Conservation (phyloP, 495 filamentous ascomycete species). For the Ramalina peruviana region DNA sequence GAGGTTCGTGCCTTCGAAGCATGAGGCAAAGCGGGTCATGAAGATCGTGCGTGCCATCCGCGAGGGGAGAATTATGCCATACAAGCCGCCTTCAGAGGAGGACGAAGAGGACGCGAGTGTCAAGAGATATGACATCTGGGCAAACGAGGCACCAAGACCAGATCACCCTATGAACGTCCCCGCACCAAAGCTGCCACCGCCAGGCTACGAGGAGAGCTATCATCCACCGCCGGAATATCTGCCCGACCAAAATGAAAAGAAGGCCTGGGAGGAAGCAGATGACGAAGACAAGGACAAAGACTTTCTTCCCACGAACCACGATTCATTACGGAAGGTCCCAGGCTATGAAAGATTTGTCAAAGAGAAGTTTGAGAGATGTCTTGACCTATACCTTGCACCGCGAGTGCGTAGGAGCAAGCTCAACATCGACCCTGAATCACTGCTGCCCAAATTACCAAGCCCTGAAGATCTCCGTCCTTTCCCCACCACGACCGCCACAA, state of each 20-base stretch:
- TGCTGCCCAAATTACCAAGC: slow-evolving; percentile 88
- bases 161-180: slow-evolving; percentile 90
- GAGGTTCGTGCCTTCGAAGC: slow-evolving; percentile 93
- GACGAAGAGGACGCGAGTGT: slow-evolving; percentile 55
- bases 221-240: slow-evolving; percentile 94
- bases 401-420: slow-evolving; percentile 82
- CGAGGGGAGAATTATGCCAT: slow-evolving; percentile 87
- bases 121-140: slow-evolving; percentile 85
- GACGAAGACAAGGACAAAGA: slow-evolving; percentile 84
- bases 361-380: slow-evolving; percentile 87
- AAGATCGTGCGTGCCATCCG: slow-evolving; percentile 93
- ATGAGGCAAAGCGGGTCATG: slow-evolving; percentile 93
- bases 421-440: slow-evolving; percentile 88
- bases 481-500: slow-evolving; percentile 70
- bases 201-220: slow-evolving; percentile 88
- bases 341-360: slow-evolving; percentile 86
- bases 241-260: slow-evolving; percentile 68
- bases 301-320: slow-evolving; percentile 68
- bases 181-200: slow-evolving; percentile 89
- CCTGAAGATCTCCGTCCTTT: slow-evolving; percentile 89
- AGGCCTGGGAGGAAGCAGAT: slow-evolving; percentile 78
- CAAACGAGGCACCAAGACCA: slow-evolving; percentile 68
- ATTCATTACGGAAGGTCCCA: slow-evolving; percentile 77
- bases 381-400: slow-evolving; percentile 92
- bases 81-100: slow-evolving; percentile 64